Conservation (phyloP, 2,329 filamentous ascomycete species). For the Blumeria graminis region DNA sequence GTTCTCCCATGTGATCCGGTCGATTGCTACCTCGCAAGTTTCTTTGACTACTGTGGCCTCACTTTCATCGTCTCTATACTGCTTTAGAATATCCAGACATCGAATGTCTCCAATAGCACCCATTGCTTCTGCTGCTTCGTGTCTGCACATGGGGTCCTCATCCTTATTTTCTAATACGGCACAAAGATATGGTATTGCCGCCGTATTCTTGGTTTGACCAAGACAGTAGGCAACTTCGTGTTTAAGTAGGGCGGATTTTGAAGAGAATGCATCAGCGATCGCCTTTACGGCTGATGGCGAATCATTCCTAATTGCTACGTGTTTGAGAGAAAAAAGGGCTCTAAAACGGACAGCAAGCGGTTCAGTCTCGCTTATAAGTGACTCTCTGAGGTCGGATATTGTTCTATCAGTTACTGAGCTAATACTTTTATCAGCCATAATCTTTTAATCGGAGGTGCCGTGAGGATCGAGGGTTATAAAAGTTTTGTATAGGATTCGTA, state of each 20-base stretch:
- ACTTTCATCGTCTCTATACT: slow-evolving; percentile 47
- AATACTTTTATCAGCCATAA: too few species aligned
- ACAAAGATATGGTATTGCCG: slow-evolving; percentile 48
- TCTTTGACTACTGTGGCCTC: slow-evolving; percentile 70
- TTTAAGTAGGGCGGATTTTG: slow-evolving; percentile 74
- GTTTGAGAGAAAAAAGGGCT: slow-evolving; percentile 91
- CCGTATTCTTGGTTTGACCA: slow-evolving; percentile 62
- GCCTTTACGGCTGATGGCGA: slow-evolving; percentile 38
- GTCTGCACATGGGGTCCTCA: slow-evolving; percentile 89
- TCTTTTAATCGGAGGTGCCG: too few species aligned
- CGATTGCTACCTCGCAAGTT: slow-evolving; percentile 92
- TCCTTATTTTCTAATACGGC: slow-evolving; percentile 48
- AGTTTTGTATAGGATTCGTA: too few species aligned
- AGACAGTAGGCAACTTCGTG: slow-evolving; percentile 95
- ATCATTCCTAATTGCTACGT: slow-evolving; percentile 48
- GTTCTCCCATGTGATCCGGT: slow-evolving; percentile 82
- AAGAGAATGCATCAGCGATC: slow-evolving; percentile 68
- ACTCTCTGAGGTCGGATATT: slow-evolving; percentile 34
- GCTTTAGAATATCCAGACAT: slow-evolving; percentile 49
- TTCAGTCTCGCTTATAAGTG: slow-evolving; percentile 55
- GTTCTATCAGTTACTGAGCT: slow-evolving; percentile 13
- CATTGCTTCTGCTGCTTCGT: slow-evolving; percentile 88
- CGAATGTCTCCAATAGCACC: slow-evolving; percentile 58
- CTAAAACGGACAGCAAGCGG: slow-evolving; percentile 79
- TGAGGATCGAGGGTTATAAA: too few species aligned